Evolutionary conservation across 2,329 filamentous ascomycete species (phyloP), one percentile per base, ranked within the genome.

Genomic region (Fusarium pseudoanthophilum): DNA sequence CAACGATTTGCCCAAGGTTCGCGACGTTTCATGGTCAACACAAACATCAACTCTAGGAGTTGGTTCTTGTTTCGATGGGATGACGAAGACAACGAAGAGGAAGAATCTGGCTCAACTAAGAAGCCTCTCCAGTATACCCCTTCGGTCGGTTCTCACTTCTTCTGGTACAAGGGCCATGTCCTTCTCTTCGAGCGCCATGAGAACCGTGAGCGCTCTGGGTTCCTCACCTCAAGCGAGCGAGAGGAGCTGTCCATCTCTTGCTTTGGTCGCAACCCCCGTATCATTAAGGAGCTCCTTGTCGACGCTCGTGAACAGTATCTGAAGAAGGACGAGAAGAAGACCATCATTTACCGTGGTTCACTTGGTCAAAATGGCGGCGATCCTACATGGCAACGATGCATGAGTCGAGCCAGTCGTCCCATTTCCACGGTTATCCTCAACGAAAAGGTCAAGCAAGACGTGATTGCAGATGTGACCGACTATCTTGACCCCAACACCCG

Each of bases 341-440:
- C 91, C 4, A 82, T 91, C 72, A 92, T 92, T 76, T 92, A 91
- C 81, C 88, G 90, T 28, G 90, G 89, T 49, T 85, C 85, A 37
- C 79, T 82, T 14, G 85, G 82, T 40, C 79, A 80, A 24, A 81
- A 82, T 24, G 75, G 78, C 10, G 78, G 80, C 5, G 86, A 88
- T 36, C 85, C 85, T 2, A 81, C 81, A 18, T 92, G 90, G 90
- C 87, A 89, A 76, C 87, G 90, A 37, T 91, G 88, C 80, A 88
- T 91, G 85, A 86, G 89, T 26, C 86, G 90, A 48, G 85, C 86
- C 4, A 86, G 86, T 49, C 86, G 91, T 11, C 90, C 90, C 34
- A 87, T 92, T 69, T 90, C 89, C 2, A 92, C 90, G 4, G 89
- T 92, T 48, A 91, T 92, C 59, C 84, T 92, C 53, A 87, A 89